phyloP scores from a whole-genome alignment of 257 asterid genomes.

The Ilex asprella region DNA sequence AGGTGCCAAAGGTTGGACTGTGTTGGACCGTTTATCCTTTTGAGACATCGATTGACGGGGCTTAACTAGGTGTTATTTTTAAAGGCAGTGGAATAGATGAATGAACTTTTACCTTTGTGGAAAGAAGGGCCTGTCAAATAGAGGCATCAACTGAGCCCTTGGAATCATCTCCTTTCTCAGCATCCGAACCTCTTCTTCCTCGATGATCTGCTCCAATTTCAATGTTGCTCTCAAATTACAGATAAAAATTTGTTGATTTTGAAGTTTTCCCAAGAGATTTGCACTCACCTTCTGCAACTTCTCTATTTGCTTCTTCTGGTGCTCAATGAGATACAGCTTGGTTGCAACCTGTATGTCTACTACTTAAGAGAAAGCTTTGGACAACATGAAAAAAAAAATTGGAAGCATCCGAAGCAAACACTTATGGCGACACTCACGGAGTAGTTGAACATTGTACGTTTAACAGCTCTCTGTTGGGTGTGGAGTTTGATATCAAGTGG shows the following conservation, averaged over 20 bases:
- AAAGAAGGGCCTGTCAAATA: conserved; percentile 60
- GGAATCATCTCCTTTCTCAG: conserved; percentile 75
- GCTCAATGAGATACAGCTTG: conserved; percentile 48
- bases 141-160: conserved; percentile 88
- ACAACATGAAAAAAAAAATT: too few relatives aligned
- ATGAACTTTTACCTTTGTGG: conserved; percentile 49
- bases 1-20: neutral
- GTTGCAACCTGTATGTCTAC: conserved; percentile 38
- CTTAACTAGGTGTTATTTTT: too few relatives aligned
- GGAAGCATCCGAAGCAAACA: too few relatives aligned
- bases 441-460: conserved; percentile 54
- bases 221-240: too few relatives aligned
- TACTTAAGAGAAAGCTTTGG: neutral
- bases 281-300: conserved; percentile 49
- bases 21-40: too few relatives aligned
- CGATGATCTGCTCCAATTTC: conserved; percentile 35
- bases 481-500: conserved; percentile 62
- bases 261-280: too few relatives aligned
- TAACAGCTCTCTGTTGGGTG: conserved; percentile 80
- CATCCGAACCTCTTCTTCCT: conserved; percentile 67
- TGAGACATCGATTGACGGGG: too few relatives aligned
- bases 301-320: conserved; percentile 54
- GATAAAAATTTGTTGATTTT: too few relatives aligned
- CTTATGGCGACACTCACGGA: conserved; percentile 30
- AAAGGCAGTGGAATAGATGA: too few relatives aligned